A percentile compares a stretch with the other conserved stretches of the same genome.
These are phyloP conservation scores for Cercospora beticola DNA, from an alignment of 2,329 filamentous ascomycete species.

Conservation along the genomic window DNA sequence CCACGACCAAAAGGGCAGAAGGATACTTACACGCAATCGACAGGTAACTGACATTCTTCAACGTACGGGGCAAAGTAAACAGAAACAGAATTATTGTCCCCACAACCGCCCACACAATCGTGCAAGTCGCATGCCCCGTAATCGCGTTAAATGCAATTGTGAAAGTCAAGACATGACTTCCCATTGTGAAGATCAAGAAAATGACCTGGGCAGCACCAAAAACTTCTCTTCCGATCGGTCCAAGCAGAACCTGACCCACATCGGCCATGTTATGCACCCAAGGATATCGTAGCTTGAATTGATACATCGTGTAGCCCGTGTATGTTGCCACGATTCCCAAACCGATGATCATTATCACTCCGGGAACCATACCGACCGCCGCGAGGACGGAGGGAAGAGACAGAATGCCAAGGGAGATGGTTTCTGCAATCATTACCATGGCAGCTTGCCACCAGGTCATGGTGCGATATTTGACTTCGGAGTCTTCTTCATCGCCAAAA, in stretches of 20 bases:
- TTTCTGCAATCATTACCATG: slow-evolving; percentile 57
- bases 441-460: slow-evolving; percentile 50
- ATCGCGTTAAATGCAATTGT: slow-evolving; percentile 69
- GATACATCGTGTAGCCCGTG: slow-evolving; percentile 60
- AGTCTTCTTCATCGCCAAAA: slow-evolving; percentile 24
- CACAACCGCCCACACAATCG: slow-evolving; percentile 63
- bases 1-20: too few relatives aligned
- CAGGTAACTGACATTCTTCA: slow-evolving; percentile 63
- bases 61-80: slow-evolving; percentile 61
- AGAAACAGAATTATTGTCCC: slow-evolving; percentile 59
- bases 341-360: slow-evolving; percentile 55
- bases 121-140: slow-evolving; percentile 62
- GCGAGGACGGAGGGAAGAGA: slow-evolving; percentile 56
- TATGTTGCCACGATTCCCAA: slow-evolving; percentile 60
- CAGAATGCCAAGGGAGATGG: slow-evolving; percentile 57
- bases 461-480: slow-evolving; percentile 52
- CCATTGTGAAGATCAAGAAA: slow-evolving; percentile 68
- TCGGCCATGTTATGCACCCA: slow-evolving; percentile 62
- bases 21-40: slow-evolving; percentile 55
- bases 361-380: slow-evolving; percentile 53
- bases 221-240: slow-evolving; percentile 62
- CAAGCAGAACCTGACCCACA: slow-evolving; percentile 62
- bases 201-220: slow-evolving; percentile 63
- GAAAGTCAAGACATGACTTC: slow-evolving; percentile 68
- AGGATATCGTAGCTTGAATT: slow-evolving; percentile 59